Evolutionary conservation across 192 early-diverging fungal species (phyloP).

Genomic region (Bifiguratus adelaidae): DNA sequence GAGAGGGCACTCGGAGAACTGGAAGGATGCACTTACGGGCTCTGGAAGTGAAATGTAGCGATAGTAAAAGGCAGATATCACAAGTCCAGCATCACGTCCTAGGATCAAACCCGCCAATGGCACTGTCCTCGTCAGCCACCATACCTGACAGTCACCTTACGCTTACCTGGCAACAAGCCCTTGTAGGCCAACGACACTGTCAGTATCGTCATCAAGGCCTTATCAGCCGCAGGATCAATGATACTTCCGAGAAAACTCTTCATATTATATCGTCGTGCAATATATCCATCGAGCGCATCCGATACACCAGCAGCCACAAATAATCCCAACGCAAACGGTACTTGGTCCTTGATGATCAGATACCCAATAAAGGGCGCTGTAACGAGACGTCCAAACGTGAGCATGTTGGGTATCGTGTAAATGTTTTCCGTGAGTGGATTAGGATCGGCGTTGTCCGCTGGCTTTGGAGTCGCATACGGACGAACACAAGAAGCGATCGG

Average conservation of each 20-base stretch:
- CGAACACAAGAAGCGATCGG: no score
- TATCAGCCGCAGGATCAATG: slow-evolving; percentile 91
- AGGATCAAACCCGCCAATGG: slow-evolving; percentile 75
- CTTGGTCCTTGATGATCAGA: slow-evolving; percentile 67
- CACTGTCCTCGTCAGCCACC: slow-evolving; percentile 14
- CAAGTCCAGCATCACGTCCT: slow-evolving; percentile 72
- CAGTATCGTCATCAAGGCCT: slow-evolving; percentile 83
- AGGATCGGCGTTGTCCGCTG: no score
- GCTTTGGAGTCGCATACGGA: no score
- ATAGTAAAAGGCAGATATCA: slow-evolving; percentile 68
- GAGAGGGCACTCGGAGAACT: background rate
- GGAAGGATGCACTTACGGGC: slow-evolving; percentile 42
- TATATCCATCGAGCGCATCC: slow-evolving; percentile 82
- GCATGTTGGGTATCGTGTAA: slow-evolving; percentile 80
- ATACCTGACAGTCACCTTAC: background rate
- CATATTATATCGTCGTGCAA: slow-evolving; percentile 82
- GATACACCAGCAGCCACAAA: slow-evolving; percentile 79
- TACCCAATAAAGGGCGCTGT: slow-evolving; percentile 84
- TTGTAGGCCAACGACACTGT: slow-evolving; percentile 66
- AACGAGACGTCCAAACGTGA: slow-evolving; percentile 73
- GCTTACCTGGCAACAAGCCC: slow-evolving; percentile 60
- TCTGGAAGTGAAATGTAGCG: slow-evolving; percentile 79
- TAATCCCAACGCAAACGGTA: slow-evolving; percentile 55
- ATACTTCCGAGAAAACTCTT: slow-evolving; percentile 79
- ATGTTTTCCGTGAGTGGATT: no score